phyloP scores from a whole-genome alignment of 2,329 filamentous ascomycete species.

The Magnaporthiopsis incrustans region DNA sequence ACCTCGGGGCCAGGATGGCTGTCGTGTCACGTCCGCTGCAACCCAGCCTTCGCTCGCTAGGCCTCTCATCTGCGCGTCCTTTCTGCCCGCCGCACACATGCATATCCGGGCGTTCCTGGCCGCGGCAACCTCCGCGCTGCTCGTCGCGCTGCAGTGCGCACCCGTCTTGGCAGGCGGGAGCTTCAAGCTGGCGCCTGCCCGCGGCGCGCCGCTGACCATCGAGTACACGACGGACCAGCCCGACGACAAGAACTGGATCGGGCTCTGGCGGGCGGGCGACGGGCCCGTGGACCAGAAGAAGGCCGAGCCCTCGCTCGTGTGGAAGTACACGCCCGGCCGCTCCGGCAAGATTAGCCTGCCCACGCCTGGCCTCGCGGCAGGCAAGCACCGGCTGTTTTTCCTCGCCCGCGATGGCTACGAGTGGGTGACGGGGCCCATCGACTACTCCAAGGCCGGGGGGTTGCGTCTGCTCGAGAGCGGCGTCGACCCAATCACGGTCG shows the following conservation, averaged over 20 bases:
- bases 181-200: background rate
- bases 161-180: background rate
- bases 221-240: constrained; percentile 22
- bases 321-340: constrained; percentile 23
- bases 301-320: constrained; percentile 21
- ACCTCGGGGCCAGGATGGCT: background rate
- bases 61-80: background rate
- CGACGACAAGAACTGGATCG: constrained; percentile 28
- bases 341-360: constrained; percentile 18
- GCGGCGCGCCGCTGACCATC: constrained; percentile 19
- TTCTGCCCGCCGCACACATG: background rate
- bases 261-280: constrained; percentile 25
- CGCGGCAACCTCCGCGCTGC: background rate
- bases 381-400: constrained; percentile 28
- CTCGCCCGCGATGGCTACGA: constrained; percentile 27
- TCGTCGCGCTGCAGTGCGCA: background rate
- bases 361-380: constrained; percentile 16
- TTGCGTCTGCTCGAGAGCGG: background rate
- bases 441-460: background rate
- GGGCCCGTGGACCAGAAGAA: constrained; percentile 25
- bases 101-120: background rate
- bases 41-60: background rate
- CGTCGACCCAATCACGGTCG: constrained; percentile 1
- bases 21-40: background rate
- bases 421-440: constrained; percentile 26